Conservation (phyloP, 305 asterid genomes). For the Withania somnifera region DNA sequence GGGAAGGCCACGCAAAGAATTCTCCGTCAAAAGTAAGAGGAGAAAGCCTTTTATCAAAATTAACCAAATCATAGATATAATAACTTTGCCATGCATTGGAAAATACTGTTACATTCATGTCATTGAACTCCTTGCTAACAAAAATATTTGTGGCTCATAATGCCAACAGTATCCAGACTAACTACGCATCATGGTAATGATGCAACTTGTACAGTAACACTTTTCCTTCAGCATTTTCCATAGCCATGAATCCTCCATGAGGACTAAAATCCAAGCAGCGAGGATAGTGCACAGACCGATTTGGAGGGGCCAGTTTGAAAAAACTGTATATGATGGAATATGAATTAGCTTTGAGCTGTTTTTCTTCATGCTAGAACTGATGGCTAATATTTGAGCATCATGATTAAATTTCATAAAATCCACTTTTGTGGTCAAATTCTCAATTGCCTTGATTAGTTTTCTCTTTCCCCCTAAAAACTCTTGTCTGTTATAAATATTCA, state of each 20-base stretch:
- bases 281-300: constrained; percentile 40
- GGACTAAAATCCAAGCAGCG: constrained; percentile 83
- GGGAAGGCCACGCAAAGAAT: neutral
- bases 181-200: constrained; percentile 69
- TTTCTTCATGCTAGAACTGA: constrained; percentile 78
- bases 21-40: neutral
- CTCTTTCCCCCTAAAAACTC: constrained; percentile 70
- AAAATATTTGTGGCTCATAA: neutral
- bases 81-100: neutral
- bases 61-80: neutral
- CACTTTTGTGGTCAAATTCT: constrained; percentile 64
- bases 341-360: constrained; percentile 69
- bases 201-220: constrained; percentile 77
- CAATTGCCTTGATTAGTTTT: constrained; percentile 64
- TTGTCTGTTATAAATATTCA: constrained; percentile 55
- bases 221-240: constrained; percentile 79
- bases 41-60: neutral
- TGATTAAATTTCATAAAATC: constrained; percentile 68
- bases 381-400: constrained; percentile 69
- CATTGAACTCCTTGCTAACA: neutral
- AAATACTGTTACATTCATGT: neutral
- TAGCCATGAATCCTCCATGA: constrained; percentile 77
- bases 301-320: constrained; percentile 76
- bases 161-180: neutral
- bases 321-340: constrained; percentile 51